These are phyloP conservation scores for Pinus taeda DNA, from an alignment of 75 land plant species.

Conservation along the genomic window DNA sequence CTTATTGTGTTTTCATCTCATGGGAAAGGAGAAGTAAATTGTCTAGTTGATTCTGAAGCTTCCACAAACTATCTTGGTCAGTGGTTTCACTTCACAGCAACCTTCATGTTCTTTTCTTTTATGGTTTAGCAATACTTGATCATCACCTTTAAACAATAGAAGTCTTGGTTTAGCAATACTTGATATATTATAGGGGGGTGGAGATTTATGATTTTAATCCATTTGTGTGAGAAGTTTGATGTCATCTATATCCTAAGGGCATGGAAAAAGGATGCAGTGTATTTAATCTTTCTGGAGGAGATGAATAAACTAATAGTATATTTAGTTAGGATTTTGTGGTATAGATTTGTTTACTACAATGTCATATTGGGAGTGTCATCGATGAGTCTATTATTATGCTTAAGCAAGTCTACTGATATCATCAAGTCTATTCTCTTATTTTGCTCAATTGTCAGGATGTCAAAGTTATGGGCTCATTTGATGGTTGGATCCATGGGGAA, in stretches of 20 bases:
- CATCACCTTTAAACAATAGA: too few relatives aligned
- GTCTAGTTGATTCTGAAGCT: neutral
- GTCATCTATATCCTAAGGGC: neutral
- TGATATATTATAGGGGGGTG: neutral
- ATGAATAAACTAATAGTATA: neutral
- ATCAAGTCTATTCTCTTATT: neutral
- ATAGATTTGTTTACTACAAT: neutral
- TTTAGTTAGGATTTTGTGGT: neutral
- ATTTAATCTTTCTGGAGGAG: neutral
- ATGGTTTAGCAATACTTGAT: neutral
- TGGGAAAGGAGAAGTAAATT: too few relatives aligned
- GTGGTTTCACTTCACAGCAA: neutral
- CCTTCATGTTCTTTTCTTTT: neutral
- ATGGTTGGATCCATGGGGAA: constrained; percentile 92
- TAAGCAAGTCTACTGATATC: neutral
- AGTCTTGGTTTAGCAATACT: too few relatives aligned
- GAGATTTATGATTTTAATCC: neutral
- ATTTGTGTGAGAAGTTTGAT: neutral
- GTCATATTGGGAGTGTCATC: neutral
- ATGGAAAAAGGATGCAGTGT: neutral
- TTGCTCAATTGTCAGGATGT: constrained; percentile 51
- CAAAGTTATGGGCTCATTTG: constrained; percentile 95
- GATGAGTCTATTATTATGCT: neutral
- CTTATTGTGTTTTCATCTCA: too few relatives aligned
- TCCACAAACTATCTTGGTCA: neutral